Evolutionary conservation across 192 early-diverging fungal genomes (phyloP).

Genomic region (Piromyces finnis): DNA sequence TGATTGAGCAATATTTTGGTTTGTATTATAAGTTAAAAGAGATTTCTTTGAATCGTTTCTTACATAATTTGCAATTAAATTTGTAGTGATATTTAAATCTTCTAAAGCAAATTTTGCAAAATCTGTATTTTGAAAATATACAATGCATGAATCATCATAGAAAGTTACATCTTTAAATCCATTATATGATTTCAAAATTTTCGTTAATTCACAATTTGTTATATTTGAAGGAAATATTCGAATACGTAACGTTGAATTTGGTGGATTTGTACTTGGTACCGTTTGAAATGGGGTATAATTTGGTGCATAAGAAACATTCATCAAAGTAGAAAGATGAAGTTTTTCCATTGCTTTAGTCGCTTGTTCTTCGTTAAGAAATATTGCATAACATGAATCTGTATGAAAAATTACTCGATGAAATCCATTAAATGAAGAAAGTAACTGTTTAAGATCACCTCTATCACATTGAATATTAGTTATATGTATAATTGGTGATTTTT

Average conservation of each 20-base stretch:
- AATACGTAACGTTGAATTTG: background rate
- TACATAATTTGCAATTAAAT: background rate
- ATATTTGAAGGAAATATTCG: background rate
- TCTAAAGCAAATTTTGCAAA: background rate
- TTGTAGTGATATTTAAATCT: background rate
- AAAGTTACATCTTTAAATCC: background rate
- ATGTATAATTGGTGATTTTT: background rate
- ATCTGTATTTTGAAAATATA: background rate
- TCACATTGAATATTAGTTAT: background rate
- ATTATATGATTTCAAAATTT: background rate
- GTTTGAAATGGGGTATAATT: background rate
- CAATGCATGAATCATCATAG: background rate
- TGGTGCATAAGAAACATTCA: background rate
- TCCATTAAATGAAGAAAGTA: background rate
- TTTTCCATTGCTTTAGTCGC: background rate
- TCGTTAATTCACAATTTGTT: background rate
- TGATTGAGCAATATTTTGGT: background rate
- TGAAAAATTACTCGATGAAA: background rate
- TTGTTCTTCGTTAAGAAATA: background rate
- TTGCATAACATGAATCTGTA: background rate
- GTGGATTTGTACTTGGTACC: background rate
- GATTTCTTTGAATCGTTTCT: background rate
- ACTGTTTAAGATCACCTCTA: background rate
- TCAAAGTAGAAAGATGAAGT: background rate
- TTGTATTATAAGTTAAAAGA: background rate